Conservation (phyloP, 495 filamentous ascomycete genomes). For the Penicillium pulvis region DNA sequence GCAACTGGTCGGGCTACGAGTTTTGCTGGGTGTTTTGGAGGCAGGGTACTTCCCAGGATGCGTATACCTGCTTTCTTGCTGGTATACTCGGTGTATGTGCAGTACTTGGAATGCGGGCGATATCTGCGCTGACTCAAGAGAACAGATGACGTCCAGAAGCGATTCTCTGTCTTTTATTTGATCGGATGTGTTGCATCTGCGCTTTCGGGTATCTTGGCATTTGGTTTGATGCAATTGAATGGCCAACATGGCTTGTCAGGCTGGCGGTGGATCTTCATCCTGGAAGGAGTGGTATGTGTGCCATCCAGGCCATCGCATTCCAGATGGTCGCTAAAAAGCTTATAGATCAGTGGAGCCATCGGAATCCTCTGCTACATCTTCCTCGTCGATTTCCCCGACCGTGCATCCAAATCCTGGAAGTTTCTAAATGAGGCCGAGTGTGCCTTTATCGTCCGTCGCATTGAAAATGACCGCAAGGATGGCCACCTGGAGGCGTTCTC, state of each 20-base stretch:
- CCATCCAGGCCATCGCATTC: not conserved
- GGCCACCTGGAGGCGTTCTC: slow-evolving; percentile 52
- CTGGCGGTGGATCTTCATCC: slow-evolving; percentile 69
- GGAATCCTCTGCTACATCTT: slow-evolving; percentile 49
- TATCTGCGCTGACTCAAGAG: not conserved
- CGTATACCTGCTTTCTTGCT: slow-evolving; percentile 63
- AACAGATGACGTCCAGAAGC: slow-evolving; percentile 61
- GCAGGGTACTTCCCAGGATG: slow-evolving; percentile 65
- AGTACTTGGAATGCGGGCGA: not conserved
- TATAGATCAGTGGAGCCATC: slow-evolving; percentile 44
- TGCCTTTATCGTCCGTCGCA: slow-evolving; percentile 58
- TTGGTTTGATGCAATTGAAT: slow-evolving; percentile 62
- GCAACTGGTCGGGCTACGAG: slow-evolving; percentile 53
- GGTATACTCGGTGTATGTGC: slow-evolving; percentile 60
- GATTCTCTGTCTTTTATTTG: slow-evolving; percentile 66
- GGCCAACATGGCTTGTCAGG: slow-evolving; percentile 51
- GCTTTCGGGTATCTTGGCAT: slow-evolving; percentile 64
- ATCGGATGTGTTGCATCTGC: slow-evolving; percentile 64
- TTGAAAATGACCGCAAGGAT: slow-evolving; percentile 61
- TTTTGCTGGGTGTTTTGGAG: slow-evolving; percentile 64
- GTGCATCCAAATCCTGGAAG: slow-evolving; percentile 51
- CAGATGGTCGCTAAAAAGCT: slow-evolving; percentile 14
- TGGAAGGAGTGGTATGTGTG: slow-evolving; percentile 52
- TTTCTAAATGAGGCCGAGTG: slow-evolving; percentile 54
- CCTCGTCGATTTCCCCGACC: slow-evolving; percentile 63